Percentiles rank a stretch among this genome's conserved stretches.
Evolutionary conservation across 768 basidiomycete species (phyloP).

Genomic region (Boletus rufocinnamomeus): DNA sequence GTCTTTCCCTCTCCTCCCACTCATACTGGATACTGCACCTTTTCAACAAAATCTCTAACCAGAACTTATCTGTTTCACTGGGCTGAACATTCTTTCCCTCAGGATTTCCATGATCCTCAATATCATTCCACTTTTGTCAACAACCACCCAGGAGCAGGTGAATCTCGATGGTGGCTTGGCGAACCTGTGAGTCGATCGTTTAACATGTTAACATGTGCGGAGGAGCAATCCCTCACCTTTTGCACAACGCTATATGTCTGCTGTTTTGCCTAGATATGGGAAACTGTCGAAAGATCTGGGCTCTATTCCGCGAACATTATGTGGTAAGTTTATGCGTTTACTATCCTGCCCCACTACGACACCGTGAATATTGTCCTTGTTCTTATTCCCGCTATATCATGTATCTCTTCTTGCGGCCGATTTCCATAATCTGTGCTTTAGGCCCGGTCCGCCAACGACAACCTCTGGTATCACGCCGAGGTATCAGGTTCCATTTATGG

Average conservation of each 20-base stretch:
- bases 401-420: background rate
- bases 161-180: conserved; percentile 80
- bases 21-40: background rate
- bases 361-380: background rate
- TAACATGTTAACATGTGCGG: background rate
- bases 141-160: conserved; percentile 55
- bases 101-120: conserved; percentile 84
- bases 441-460: conserved; percentile 18
- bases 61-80: background rate
- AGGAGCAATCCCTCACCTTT: background rate
- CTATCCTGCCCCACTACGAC: background rate
- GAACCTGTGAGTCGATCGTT: conserved; percentile 62
- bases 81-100: background rate
- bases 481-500: conserved; percentile 21
- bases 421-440: background rate
- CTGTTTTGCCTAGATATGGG: conserved; percentile 69
- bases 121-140: conserved; percentile 64
- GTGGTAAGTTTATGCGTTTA: conserved; percentile 58
- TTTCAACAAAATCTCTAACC: background rate
- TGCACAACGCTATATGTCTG: background rate
- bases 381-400: too few species aligned
- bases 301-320: conserved; percentile 80
- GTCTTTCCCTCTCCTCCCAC: background rate
- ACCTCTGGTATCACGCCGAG: conserved; percentile 12
- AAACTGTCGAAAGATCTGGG: conserved; percentile 74